Percentiles rank a stretch among this genome's conserved stretches.
These are phyloP conservation scores for Teunomyces aglyptinius DNA, from an alignment of 805 yeast genomes.

Conservation along the genomic window DNA sequence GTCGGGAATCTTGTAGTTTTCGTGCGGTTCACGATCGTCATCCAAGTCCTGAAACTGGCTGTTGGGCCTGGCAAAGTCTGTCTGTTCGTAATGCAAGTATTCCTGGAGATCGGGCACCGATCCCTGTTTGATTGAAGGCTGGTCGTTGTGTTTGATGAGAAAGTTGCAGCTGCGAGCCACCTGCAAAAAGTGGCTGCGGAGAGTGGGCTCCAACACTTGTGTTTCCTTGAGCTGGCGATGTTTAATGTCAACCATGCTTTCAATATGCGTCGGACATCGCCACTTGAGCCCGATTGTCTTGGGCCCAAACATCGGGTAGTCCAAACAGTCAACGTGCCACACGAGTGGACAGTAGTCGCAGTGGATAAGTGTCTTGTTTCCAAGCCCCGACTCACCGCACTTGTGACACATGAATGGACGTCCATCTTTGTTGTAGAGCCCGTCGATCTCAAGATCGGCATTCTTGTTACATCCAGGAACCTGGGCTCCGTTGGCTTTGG, in stretches of 20 bases:
- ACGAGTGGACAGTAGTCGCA: constrained; percentile 82
- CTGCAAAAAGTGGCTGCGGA: constrained; percentile 33
- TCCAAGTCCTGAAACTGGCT: constrained; percentile 2
- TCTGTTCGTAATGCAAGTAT: constrained; percentile 26
- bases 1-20: constrained; percentile 27
- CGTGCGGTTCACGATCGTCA: constrained; percentile 1
- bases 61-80: constrained; percentile 19
- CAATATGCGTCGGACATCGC: constrained; percentile 89
- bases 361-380: constrained; percentile 51
- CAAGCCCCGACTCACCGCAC: constrained; percentile 71
- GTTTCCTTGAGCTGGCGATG: constrained; percentile 52
- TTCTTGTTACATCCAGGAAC: constrained; percentile 37
- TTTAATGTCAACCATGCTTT: constrained; percentile 37
- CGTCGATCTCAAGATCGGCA: constrained; percentile 60
- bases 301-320: constrained; percentile 69
- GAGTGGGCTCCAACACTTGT: constrained; percentile 51
- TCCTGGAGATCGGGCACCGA: constrained; percentile 25
- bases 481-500: constrained; percentile 32
- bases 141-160: constrained; percentile 32
- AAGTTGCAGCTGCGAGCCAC: constrained; percentile 25
- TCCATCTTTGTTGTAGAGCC: constrained; percentile 65
- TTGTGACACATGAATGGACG: constrained; percentile 68
- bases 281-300: constrained; percentile 77
- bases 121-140: constrained; percentile 26
- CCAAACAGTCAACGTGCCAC: constrained; percentile 89